A percentile compares a stretch with the other conserved stretches of the same genome.
These are phyloP conservation scores for Silene latifolia DNA, from an alignment of 148 eudicot genomes.

Conservation along the genomic window DNA sequence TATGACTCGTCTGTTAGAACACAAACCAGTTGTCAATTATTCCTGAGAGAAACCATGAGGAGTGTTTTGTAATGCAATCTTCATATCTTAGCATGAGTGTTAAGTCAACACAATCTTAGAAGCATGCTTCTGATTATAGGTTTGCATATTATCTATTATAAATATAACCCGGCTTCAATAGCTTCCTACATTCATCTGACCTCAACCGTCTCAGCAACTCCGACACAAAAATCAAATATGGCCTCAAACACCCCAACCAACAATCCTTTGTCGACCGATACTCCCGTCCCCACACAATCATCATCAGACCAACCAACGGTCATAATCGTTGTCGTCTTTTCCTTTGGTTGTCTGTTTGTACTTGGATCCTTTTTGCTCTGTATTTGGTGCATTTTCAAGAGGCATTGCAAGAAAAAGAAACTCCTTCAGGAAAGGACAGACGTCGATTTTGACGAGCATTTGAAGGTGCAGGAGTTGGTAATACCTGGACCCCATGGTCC, in stretches of 20 bases:
- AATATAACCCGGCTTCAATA: constrained; percentile 3
- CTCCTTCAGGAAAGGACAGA: constrained; percentile 24
- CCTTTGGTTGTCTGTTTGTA: constrained; percentile 29
- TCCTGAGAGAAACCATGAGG: constrained; percentile 9
- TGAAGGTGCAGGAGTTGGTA: constrained; percentile 34
- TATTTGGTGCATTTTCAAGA: constrained; percentile 24
- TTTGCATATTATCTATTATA: constrained; percentile 5
- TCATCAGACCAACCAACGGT: constrained; percentile 25
- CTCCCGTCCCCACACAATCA: constrained; percentile 19
- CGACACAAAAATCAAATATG: constrained; percentile 4
- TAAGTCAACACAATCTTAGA: constrained; percentile 31
- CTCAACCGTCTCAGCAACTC: neutral
- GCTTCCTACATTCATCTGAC: neutral
- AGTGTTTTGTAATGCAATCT: constrained; percentile 41
- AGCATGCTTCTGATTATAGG: constrained; percentile 22
- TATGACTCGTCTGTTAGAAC: neutral
- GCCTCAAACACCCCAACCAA: constrained; percentile 17
- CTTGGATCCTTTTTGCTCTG: constrained; percentile 23
- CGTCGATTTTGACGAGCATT: constrained; percentile 32
- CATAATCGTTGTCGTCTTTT: constrained; percentile 27
- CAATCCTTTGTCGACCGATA: neutral
- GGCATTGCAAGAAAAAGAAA: constrained; percentile 22
- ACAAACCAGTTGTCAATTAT: neutral
- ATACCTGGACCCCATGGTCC: constrained; percentile 33
- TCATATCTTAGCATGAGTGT: constrained; percentile 29